Base-by-base conservation (phyloP, 2,329 filamentous ascomycete species). In the Zymoseptoria ardabiliae region DNA sequence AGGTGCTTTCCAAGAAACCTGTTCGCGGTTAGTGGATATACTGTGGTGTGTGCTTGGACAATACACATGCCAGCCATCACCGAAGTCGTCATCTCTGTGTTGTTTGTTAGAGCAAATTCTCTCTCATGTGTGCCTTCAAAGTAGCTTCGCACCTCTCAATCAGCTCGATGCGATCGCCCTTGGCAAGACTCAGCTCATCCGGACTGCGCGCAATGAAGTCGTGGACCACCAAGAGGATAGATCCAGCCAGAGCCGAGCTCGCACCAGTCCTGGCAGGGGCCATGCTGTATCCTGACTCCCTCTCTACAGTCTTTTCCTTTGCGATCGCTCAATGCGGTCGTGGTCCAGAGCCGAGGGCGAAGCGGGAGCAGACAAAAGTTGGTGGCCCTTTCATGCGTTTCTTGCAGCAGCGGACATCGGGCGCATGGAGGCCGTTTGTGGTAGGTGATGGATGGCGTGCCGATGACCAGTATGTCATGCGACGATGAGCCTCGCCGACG, bases 131-230 rank as follows among this genome's bases (percentile, higher is more conserved):
- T 23, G 22, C 10, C 20, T 28, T 22, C 21, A 22, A 19, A 25
- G 22, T n/a, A 53, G 51, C 22, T 53, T 22, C 51, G 51, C 51
- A 66, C 64, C 89, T 83, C 76, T 94, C 90, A 64, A 93, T 84
- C 63, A 95, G 78, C 77, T 93, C 88, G 62, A 95, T 87, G 64
- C 88, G 85, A 70, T 94, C 89, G 68, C 89, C 92, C 71, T 95
- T 95, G 58, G 85, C 80, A 65, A 99, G 81, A 68, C 85, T 95
- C 71, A 99, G 81, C 80, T 99, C 94, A 76, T 99, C 94, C 59
- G 90, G 88, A 74, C 91, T 95, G 66, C 94, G 86, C 59, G 93
- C 92, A 67, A 86, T 80, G 74, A 99, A 97, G 76, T 97, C 91
- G 77, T 99, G 86, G 67, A 90, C 86, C 62, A 89, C 87, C 65